Evolutionary conservation across 148 eudicot species (phyloP), one percentile per base, ranked within the genome.

Genomic region (Amaranthus hypochondriacus): DNA sequence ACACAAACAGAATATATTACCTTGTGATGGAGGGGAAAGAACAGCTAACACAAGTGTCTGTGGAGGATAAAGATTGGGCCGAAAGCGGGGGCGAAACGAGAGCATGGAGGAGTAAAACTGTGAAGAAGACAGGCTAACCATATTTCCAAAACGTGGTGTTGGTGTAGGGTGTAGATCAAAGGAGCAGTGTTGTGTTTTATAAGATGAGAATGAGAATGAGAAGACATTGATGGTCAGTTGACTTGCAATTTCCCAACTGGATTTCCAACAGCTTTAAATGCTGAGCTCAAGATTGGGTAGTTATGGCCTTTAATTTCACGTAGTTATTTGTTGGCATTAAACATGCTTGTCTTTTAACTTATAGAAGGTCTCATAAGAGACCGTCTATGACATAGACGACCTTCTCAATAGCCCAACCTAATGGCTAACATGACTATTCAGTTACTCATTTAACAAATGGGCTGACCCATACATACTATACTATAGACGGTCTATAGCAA

Each of bases 1-100:
- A 28, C 39, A 28, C 39, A 28, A 28, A 18, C 18, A 18, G 48
- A 21, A 60, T 21, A 5, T 7, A 12, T 21, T 79, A 79, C 82
- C 82, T 74, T 55, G 60, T 56, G 75, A 28, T 46, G 60, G 66
- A 50, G 74, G 63, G 59, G 76, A 62, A 6, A 79, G 78, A 69
- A 70, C 70, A 63, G 78, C 71, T 11, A 69, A 69, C 8, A 79
- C 60, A 47, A 61, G 39, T 44, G 70, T 63, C 2, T 69, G 61
- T 42, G 61, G 48, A 44, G 47, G 60, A 13, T 48, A 69, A 72
- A 66, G 10, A 2, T 4, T 65, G 4, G 54, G 66, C 9, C 42
- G 63, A 9, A 58, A 59, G 8, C 42, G 47, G 14, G 46, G 42
- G 53, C 48, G 47, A 8, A 56, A 69, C 39, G 70, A 56, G 50